Conservation (phyloP, 202 grass and related monocot genomes). For the Tripidium arundinaceum region DNA sequence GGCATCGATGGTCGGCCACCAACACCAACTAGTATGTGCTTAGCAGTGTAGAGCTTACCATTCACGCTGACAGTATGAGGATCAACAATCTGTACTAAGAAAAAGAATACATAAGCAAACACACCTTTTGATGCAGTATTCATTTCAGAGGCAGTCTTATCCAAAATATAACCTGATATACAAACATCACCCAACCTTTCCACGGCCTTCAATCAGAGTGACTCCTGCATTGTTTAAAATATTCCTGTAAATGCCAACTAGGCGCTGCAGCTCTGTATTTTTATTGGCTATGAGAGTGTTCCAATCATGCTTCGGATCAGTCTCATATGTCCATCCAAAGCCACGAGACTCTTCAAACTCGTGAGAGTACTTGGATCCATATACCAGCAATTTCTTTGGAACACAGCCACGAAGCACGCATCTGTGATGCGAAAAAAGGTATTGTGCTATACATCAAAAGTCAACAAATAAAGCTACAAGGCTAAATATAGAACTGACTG, state of each 20-base stretch:
- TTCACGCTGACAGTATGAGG: conserved; percentile 68
- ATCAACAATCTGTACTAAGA: conserved; percentile 52
- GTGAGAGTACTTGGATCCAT: conserved; percentile 69
- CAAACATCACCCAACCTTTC: conserved; percentile 59
- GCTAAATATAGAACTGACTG: background rate
- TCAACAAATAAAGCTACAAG: background rate
- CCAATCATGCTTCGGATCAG: conserved; percentile 72
- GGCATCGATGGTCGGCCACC: conserved; percentile 61
- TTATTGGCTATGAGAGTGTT: conserved; percentile 78
- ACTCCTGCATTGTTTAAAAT: conserved; percentile 61
- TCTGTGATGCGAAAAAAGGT: conserved; percentile 34
- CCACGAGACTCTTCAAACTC: conserved; percentile 69
- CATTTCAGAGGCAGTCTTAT: conserved; percentile 11
- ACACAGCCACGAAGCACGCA: conserved; percentile 77
- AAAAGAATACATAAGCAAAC: conserved; percentile 21
- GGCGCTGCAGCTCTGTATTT: conserved; percentile 70
- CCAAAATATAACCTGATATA: conserved; percentile 27
- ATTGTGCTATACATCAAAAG: background rate
- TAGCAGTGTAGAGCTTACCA: conserved; percentile 70
- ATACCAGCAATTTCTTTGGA: conserved; percentile 75
- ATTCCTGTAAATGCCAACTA: conserved; percentile 68
- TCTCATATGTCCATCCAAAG: conserved; percentile 74
- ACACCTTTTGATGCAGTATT: background rate
- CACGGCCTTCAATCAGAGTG: conserved; percentile 74
- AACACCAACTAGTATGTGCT: conserved; percentile 73